Evolutionary conservation across 805 yeast genomes (phyloP).

Genomic region (Yueomyces sp.): DNA sequence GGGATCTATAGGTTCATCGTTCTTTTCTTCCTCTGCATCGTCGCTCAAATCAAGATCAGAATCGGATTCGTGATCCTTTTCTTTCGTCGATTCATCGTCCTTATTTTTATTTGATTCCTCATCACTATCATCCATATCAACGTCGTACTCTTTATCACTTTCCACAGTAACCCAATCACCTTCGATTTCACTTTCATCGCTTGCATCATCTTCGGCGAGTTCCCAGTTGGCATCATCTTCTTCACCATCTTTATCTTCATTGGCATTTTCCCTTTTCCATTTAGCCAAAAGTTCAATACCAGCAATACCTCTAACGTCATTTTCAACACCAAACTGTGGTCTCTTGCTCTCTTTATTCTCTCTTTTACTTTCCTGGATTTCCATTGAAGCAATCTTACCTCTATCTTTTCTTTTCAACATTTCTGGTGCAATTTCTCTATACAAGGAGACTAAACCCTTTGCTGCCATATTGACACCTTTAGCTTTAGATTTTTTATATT

Average conservation of each 20-base stretch:
- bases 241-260: conserved; percentile 41
- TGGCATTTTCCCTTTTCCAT: conserved; percentile 48
- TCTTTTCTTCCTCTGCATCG: conserved; percentile 7
- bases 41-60: conserved; percentile 32
- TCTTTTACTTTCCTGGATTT: conserved; percentile 48
- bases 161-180: conserved; percentile 91
- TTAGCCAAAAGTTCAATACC: conserved; percentile 83
- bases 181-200: conserved; percentile 41
- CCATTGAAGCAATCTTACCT: conserved; percentile 86
- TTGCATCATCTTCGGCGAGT: conserved; percentile 36
- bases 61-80: conserved; percentile 23
- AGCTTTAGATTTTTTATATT: conserved; percentile 84
- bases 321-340: conserved; percentile 67
- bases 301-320: conserved; percentile 59
- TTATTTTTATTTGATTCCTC: conserved; percentile 28
- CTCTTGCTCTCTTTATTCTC: conserved; percentile 23
- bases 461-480: conserved; percentile 95
- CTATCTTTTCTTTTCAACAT: conserved; percentile 84
- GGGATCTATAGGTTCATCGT: conserved; percentile 23
- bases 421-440: conserved; percentile 93
- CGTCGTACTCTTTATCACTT: conserved; percentile 61
- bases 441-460: conserved; percentile 67
- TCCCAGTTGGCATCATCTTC: conserved; percentile 54
- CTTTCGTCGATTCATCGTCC: conserved; percentile 13
- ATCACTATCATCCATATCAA: conserved; percentile 39